phyloP scores from a whole-genome alignment of 2,329 filamentous ascomycete species.

The Aureobasidium sp. region DNA sequence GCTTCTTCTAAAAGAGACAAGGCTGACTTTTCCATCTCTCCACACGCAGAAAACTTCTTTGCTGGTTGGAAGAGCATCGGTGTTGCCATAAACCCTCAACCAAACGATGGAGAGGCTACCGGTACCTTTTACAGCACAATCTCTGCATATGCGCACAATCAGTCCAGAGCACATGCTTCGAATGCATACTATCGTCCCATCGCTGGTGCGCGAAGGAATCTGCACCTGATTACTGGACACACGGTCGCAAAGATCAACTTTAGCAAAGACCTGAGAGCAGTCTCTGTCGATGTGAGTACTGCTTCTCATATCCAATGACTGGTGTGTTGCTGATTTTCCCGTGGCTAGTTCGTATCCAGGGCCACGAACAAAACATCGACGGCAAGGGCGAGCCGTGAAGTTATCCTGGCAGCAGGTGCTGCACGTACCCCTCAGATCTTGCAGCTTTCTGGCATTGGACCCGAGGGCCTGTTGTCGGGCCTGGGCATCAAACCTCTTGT shows the following conservation, averaged over 20 bases:
- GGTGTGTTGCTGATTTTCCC: neutral
- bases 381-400: slow-evolving; percentile 18
- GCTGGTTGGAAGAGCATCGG: slow-evolving; percentile 16
- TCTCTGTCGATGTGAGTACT: neutral
- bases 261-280: neutral
- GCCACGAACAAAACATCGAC: neutral
- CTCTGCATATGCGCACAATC: slow-evolving; percentile 26
- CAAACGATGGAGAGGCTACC: slow-evolving; percentile 16
- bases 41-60: slow-evolving; percentile 12
- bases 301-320: no score
- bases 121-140: slow-evolving; percentile 30
- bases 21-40: neutral
- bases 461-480: slow-evolving; percentile 17
- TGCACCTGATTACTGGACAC: slow-evolving; percentile 23
- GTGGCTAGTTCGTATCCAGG: slow-evolving; percentile 13
- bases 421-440: slow-evolving; percentile 27
- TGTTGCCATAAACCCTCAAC: slow-evolving; percentile 15
- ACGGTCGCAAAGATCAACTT: slow-evolving; percentile 17
- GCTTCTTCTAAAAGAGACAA: neutral
- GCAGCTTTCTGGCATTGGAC: slow-evolving; percentile 25
- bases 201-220: slow-evolving; percentile 23
- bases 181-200: slow-evolving; percentile 26
- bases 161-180: slow-evolving; percentile 28
- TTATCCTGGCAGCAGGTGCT: slow-evolving; percentile 30
- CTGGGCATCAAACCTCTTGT: slow-evolving; percentile 24